These are phyloP conservation scores for Eragrostis tef DNA, from an alignment of 202 grass and related monocot genomes.

Conservation along the genomic window DNA sequence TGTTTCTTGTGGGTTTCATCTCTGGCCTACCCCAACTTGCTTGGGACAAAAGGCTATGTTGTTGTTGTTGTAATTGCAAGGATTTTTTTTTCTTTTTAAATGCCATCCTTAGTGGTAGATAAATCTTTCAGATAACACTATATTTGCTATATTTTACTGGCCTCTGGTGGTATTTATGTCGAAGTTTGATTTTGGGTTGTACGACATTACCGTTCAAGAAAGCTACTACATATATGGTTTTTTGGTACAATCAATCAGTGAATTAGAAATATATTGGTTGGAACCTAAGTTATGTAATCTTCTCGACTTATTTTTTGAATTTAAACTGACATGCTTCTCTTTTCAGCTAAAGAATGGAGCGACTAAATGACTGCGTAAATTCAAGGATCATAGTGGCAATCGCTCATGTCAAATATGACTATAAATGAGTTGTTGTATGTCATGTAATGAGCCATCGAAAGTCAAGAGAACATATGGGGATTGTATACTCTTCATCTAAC, in stretches of 20 bases:
- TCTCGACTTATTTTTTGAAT: constrained; percentile 22
- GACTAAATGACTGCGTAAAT: constrained; percentile 36
- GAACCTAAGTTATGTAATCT: constrained; percentile 7
- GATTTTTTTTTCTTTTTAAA: neutral
- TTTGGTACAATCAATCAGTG: neutral
- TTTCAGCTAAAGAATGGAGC: constrained; percentile 43
- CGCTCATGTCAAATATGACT: neutral
- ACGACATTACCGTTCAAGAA: constrained; percentile 1
- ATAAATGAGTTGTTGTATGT: constrained; percentile 18
- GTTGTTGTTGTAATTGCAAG: constrained; percentile 15
- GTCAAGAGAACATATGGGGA: neutral
- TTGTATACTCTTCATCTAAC: constrained; percentile 11
- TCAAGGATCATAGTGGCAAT: neutral
- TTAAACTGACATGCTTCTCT: constrained; percentile 30
- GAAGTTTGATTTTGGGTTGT: neutral
- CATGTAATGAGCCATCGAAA: constrained; percentile 40
- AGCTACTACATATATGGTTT: neutral
- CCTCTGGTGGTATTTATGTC: neutral
- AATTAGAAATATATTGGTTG: neutral
- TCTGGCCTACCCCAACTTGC: too few species aligned
- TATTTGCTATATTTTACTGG: constrained; percentile 13
- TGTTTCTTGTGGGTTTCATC: too few species aligned
- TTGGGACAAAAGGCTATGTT: too few species aligned
- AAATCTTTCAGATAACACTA: constrained; percentile 6
- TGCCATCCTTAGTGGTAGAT: neutral